Evolutionary conservation across 176 grass and related monocot genomes (phyloP).

Genomic region (Raddia guianensis): DNA sequence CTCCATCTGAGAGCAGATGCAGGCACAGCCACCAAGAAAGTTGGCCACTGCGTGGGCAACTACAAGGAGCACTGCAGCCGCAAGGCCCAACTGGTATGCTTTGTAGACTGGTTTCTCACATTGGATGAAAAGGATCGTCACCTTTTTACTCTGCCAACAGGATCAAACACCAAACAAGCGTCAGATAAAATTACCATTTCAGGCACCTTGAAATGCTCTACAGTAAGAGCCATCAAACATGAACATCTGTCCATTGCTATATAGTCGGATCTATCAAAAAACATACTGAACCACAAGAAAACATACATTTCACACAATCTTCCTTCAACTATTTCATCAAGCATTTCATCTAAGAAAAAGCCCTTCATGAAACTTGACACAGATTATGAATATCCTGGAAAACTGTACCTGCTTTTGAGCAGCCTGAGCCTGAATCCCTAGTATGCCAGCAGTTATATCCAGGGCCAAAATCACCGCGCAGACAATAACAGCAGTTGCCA

Average conservation of each 20-base stretch:
- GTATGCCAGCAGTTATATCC: conserved; percentile 86
- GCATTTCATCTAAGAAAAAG: neutral
- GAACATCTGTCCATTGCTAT: neutral
- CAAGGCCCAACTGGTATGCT: conserved; percentile 84
- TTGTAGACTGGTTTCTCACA: conserved; percentile 73
- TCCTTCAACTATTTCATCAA: conserved; percentile 1
- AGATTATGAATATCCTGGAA: neutral
- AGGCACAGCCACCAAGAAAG: conserved; percentile 77
- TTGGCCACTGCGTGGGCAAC: conserved; percentile 71
- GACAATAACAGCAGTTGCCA: conserved; percentile 54
- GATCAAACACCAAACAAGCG: neutral
- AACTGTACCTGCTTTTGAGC: conserved; percentile 79
- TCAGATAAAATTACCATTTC: conserved; percentile 24
- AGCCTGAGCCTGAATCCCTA: conserved; percentile 84
- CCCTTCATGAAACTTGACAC: conserved; percentile 2
- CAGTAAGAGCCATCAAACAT: neutral
- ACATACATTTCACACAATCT: neutral
- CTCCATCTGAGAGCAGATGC: conserved; percentile 77
- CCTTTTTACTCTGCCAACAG: conserved; percentile 54
- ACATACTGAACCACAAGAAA: no score
- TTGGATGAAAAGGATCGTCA: conserved; percentile 81
- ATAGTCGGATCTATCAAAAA: neutral
- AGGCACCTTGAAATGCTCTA: neutral
- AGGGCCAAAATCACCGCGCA: conserved; percentile 77
- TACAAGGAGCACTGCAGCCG: conserved; percentile 71